A percentile compares a stretch with the other conserved stretches of the same genome.
phyloP scores from a whole-genome alignment of 140 eudicot species.

The Cichorium intybus region DNA sequence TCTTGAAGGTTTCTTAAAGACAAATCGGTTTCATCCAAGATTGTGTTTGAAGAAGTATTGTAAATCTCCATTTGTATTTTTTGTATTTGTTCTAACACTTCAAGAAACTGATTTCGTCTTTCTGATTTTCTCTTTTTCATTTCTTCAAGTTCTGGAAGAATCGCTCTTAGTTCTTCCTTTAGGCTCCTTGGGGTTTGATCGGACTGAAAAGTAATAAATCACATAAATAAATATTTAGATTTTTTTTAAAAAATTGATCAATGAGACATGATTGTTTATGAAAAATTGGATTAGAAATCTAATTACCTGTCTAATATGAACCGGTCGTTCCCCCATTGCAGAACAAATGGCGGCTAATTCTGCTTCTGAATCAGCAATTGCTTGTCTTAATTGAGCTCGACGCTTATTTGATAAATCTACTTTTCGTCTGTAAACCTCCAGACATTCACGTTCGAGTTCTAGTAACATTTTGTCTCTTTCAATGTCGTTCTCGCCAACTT shows the following conservation, averaged over 20 bases:
- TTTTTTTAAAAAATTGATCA: neutral
- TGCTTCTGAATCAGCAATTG: constrained; percentile 70
- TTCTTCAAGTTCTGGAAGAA: constrained; percentile 60
- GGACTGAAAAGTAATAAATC: constrained; percentile 26
- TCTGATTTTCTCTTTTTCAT: constrained; percentile 64
- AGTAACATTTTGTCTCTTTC: constrained; percentile 60
- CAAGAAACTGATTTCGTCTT: constrained; percentile 53
- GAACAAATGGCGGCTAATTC: constrained; percentile 78
- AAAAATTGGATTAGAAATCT: neutral
- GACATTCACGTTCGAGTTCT: constrained; percentile 61
- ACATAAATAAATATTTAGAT: neutral
- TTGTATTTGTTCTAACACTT: constrained; percentile 54
- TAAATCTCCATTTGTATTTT: constrained; percentile 48
- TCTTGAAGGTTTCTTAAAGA: constrained; percentile 46
- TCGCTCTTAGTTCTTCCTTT: constrained; percentile 42
- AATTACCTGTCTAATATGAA: constrained; percentile 73
- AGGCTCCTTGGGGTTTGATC: constrained; percentile 31
- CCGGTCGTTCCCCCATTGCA: constrained; percentile 83
- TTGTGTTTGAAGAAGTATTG: constrained; percentile 25
- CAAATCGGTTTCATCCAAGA: constrained; percentile 50
- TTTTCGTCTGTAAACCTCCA: constrained; percentile 65
- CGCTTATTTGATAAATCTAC: constrained; percentile 57
- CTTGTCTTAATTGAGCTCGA: constrained; percentile 57
- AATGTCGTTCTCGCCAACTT: constrained; percentile 59
- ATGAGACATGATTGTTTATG: neutral